Percentiles rank a stretch among this genome's conserved stretches.
Conservation (phyloP, 2,329 filamentous ascomycete species). For the Pleoardoris graminearum region DNA sequence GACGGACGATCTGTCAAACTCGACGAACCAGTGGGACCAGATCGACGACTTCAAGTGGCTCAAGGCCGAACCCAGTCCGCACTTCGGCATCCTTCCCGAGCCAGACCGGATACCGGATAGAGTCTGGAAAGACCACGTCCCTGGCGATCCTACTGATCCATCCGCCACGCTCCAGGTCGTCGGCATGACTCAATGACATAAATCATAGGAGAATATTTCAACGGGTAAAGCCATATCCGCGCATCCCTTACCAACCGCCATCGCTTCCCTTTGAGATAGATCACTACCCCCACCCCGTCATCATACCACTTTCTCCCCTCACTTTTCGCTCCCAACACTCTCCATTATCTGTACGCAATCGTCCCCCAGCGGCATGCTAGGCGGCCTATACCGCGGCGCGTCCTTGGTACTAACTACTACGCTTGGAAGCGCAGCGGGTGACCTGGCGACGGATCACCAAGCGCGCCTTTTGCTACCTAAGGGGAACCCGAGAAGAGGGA, state of each 20-base stretch:
- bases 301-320: not conserved
- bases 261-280: slow-evolving; percentile 4
- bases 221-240: not conserved
- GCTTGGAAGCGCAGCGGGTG: not conserved
- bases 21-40: slow-evolving; percentile 77
- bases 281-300: not conserved
- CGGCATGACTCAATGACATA: not conserved
- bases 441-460: not conserved
- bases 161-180: slow-evolving; percentile 22
- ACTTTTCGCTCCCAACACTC: not conserved
- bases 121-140: slow-evolving; percentile 70
- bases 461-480: not conserved
- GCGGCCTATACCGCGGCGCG: not conserved
- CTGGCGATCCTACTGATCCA: slow-evolving; percentile 17
- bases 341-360: slow-evolving; percentile 5
- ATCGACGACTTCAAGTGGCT: slow-evolving; percentile 99
- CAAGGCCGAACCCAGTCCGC: slow-evolving; percentile 80
- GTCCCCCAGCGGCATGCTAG: slow-evolving; percentile 4
- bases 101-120: slow-evolving; percentile 62
- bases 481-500: not conserved
- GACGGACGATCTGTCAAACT: slow-evolving; percentile 21
- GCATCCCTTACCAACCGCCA: not conserved
- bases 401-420: not conserved
- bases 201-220: not conserved
- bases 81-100: slow-evolving; percentile 75